Conservation (phyloP, 2,329 filamentous ascomycete genomes). For the Aaosphaeria pasadenensis region DNA sequence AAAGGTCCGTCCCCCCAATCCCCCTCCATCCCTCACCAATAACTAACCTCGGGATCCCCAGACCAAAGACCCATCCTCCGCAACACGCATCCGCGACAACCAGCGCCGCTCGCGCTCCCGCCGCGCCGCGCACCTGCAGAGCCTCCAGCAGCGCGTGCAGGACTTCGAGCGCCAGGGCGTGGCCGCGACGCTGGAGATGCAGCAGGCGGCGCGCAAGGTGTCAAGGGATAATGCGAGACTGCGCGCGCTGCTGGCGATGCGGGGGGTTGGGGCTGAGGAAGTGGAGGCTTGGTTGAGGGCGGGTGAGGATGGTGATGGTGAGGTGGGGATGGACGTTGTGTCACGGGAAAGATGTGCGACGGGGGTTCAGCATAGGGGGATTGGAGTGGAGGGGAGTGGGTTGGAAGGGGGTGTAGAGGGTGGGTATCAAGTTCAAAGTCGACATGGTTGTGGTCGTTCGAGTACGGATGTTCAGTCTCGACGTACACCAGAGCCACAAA, state of each 20-base stretch:
- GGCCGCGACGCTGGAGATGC: conserved; percentile 65
- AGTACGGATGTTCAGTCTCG: too few relatives aligned
- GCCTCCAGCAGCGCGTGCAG: conserved; percentile 62
- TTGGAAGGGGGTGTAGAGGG: too few relatives aligned
- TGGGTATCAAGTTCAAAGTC: too few relatives aligned
- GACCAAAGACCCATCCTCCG: conserved; percentile 23
- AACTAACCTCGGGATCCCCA: too few relatives aligned
- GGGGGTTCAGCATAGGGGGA: too few relatives aligned
- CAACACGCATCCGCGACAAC: conserved; percentile 65
- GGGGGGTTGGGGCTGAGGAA: conserved; percentile 17
- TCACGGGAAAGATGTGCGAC: too few relatives aligned
- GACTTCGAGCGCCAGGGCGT: conserved; percentile 62
- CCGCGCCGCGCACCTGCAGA: conserved; percentile 66
- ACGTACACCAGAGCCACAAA: too few relatives aligned
- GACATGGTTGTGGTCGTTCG: too few relatives aligned
- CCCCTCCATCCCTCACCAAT: too few relatives aligned
- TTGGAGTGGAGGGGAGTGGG: too few relatives aligned
- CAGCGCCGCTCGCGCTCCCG: conserved; percentile 69
- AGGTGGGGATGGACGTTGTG: too few relatives aligned
- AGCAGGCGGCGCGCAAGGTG: conserved; percentile 64
- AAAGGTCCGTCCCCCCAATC: not conserved
- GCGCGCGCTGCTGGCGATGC: conserved; percentile 51
- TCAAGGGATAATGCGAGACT: conserved; percentile 65
- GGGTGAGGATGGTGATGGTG: too few relatives aligned
- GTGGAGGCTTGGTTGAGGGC: conserved; percentile 15